Conservation (phyloP, 2,329 filamentous ascomycete species). For the Dichotomopilus funicola region DNA sequence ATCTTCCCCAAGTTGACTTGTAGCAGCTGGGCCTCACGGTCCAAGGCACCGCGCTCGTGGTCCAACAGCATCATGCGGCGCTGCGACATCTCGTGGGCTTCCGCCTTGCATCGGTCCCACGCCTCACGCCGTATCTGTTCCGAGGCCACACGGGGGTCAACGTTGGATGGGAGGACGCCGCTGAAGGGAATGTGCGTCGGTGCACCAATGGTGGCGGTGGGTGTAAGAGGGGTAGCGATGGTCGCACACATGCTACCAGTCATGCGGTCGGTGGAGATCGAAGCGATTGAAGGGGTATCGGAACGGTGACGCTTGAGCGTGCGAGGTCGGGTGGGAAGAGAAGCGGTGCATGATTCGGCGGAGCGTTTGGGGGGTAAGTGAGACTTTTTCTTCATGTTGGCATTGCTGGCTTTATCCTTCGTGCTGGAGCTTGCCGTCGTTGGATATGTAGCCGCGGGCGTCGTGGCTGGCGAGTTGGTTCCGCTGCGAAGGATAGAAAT, state of each 20-base stretch:
- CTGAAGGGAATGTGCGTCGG: constrained; percentile 1
- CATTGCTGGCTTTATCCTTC: neutral
- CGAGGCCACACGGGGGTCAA: constrained; percentile 16
- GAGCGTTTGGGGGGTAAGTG: neutral
- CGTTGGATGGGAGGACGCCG: constrained; percentile 13
- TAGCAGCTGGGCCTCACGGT: constrained; percentile 18
- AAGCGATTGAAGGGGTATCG: neutral
- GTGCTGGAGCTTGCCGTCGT: neutral
- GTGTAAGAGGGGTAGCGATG: neutral
- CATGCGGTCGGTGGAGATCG: neutral
- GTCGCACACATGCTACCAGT: neutral
- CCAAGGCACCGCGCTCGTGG: constrained; percentile 20
- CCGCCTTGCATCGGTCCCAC: constrained; percentile 19
- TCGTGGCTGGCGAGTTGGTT: neutral
- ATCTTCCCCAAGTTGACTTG: constrained; percentile 19
- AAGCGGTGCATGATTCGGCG: neutral
- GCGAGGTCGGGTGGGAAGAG: neutral
- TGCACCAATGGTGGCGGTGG: neutral
- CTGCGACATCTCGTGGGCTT: constrained; percentile 20
- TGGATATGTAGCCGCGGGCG: neutral
- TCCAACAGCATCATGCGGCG: constrained; percentile 18
- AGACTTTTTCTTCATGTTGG: neutral
- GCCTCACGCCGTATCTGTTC: constrained; percentile 20
- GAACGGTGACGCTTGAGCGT: constrained; percentile 3
- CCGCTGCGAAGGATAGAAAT: neutral